Conservation (phyloP, 495 filamentous ascomycete genomes). For the Aspergillus sparsus region DNA sequence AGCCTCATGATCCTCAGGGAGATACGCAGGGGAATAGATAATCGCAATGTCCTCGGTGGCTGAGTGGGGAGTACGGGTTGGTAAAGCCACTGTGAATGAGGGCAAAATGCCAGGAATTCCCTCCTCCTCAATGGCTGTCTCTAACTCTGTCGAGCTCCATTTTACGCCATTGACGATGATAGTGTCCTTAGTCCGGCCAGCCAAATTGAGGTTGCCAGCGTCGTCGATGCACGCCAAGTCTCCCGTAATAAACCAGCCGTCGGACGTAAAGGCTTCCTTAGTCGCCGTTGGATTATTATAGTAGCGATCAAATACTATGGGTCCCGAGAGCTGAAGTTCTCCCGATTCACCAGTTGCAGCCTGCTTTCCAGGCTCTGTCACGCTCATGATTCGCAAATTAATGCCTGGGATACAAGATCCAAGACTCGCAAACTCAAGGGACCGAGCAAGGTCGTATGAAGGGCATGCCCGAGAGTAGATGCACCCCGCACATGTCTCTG, state of each 20-base stretch:
- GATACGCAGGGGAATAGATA: conserved; percentile 27
- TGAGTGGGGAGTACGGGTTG: conserved; percentile 19
- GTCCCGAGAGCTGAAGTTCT: conserved; percentile 35
- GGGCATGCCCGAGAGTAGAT: conserved; percentile 45
- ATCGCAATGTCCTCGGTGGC: conserved; percentile 37
- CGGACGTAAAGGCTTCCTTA: conserved; percentile 60
- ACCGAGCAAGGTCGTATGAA: conserved; percentile 30
- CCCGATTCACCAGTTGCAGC: conserved; percentile 34
- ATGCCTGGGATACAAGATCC: conserved; percentile 44
- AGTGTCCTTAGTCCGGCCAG: conserved; percentile 55
- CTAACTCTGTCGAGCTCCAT: conserved; percentile 37
- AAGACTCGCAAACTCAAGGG: conserved; percentile 37
- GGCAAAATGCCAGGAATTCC: conserved; percentile 28
- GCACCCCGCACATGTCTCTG: conserved; percentile 54
- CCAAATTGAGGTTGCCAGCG: conserved; percentile 56
- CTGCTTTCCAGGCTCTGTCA: not conserved
- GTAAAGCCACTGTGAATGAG: conserved; percentile 31
- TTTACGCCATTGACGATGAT: conserved; percentile 58
- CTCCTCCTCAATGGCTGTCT: conserved; percentile 42
- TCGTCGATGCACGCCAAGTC: conserved; percentile 65
- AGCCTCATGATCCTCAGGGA: conserved; percentile 8
- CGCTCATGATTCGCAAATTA: conserved; percentile 39
- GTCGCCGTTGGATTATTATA: conserved; percentile 68
- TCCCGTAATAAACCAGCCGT: conserved; percentile 84
- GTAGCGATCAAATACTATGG: conserved; percentile 76